Percentiles rank a stretch among this genome's conserved stretches.
phyloP scores from a whole-genome alignment of 768 basidiomycete species.

The Mycena venus region DNA sequence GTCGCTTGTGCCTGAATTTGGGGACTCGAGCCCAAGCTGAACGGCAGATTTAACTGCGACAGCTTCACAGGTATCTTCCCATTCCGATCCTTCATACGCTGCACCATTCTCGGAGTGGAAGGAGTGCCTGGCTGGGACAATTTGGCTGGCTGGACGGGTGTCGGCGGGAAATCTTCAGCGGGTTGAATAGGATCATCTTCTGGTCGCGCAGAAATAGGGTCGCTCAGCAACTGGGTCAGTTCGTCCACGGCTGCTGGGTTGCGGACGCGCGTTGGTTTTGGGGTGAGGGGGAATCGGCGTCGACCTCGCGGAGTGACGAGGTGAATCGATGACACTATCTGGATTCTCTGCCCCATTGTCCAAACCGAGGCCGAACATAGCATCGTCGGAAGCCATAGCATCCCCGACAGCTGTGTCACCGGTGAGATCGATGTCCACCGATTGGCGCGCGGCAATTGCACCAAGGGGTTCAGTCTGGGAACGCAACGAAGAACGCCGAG shows the following conservation, averaged over 20 bases:
- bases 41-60: slow-evolving; percentile 20
- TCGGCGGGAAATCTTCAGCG: slow-evolving; percentile 48
- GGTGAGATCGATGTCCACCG: slow-evolving; percentile 33
- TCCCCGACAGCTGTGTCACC: slow-evolving; percentile 52
- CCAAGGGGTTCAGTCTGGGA: slow-evolving; percentile 12
- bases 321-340: neutral
- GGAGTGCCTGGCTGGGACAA: neutral
- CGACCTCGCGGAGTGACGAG: neutral
- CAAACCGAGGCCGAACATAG: slow-evolving; percentile 29
- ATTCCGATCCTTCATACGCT: slow-evolving; percentile 58
- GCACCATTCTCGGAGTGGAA: slow-evolving; percentile 50
- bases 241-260: neutral
- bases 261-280: neutral
- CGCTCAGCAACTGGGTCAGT: neutral
- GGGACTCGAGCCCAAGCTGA: slow-evolving; percentile 1
- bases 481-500: slow-evolving; percentile 2
- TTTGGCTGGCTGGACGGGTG: slow-evolving; percentile 29
- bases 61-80: slow-evolving; percentile 43
- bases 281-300: slow-evolving; percentile 10
- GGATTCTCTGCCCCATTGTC: neutral
- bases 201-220: neutral
- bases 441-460: slow-evolving; percentile 13
- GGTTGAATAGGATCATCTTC: slow-evolving; percentile 60
- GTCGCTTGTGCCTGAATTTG: neutral
- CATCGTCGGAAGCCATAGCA: slow-evolving; percentile 49